These are phyloP conservation scores for Suhomyces terraborum DNA, from an alignment of 1,139 yeast species.

Conservation along the genomic window DNA sequence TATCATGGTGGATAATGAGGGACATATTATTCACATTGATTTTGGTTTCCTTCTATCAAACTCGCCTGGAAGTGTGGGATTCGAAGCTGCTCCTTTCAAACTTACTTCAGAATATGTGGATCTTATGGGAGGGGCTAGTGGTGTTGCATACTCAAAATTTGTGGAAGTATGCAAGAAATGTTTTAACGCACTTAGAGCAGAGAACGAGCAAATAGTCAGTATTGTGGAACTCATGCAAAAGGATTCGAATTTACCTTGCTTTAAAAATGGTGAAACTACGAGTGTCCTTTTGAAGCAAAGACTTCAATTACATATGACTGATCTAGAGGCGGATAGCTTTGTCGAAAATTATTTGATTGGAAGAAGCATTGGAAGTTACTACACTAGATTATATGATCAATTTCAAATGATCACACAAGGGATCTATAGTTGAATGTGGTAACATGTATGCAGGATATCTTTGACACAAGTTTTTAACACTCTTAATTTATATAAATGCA, in stretches of 20 bases:
- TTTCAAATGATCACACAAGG: conserved; percentile 94
- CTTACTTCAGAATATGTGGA: conserved; percentile 86
- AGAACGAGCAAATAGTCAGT: conserved; percentile 70
- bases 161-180: conserved; percentile 65
- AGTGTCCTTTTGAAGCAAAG: conserved; percentile 77
- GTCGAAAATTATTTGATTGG: conserved; percentile 75
- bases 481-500: neutral
- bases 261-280: conserved; percentile 82
- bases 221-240: conserved; percentile 93
- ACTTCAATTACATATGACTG: conserved; percentile 72
- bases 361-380: conserved; percentile 84
- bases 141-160: conserved; percentile 60
- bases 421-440: conserved; percentile 58
- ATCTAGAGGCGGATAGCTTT: conserved; percentile 70
- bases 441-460: conserved; percentile 4
- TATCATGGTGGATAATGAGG: conserved; percentile 89
- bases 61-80: conserved; percentile 94
- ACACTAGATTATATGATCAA: conserved; percentile 91
- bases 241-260: conserved; percentile 88
- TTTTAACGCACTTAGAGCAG: conserved; percentile 68
- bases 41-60: conserved; percentile 91
- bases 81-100: conserved; percentile 96
- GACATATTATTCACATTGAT: conserved; percentile 93
- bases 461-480: neutral
- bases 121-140: conserved; percentile 74